These are phyloP conservation scores for Entoloma clypeatum DNA, from an alignment of 1,284 basidiomycete genomes.

Conservation along the genomic window DNA sequence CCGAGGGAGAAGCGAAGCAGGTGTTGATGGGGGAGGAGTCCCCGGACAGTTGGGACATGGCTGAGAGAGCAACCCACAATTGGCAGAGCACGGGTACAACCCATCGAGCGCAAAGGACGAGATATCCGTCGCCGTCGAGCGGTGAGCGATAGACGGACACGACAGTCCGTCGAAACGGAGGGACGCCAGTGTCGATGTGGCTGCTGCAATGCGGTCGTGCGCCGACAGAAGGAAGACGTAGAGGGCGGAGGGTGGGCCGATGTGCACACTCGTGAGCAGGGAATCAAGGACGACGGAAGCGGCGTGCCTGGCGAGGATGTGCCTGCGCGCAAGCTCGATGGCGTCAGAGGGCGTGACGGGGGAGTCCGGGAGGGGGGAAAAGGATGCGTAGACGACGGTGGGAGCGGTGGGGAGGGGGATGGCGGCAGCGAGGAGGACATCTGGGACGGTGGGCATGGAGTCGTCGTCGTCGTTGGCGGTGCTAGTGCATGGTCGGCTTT, in stretches of 20 bases:
- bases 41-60: slow-evolving; percentile 43
- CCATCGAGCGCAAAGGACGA: slow-evolving; percentile 43
- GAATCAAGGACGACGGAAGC: slow-evolving; percentile 40
- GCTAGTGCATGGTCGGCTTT: slow-evolving; percentile 10
- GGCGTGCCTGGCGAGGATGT: slow-evolving; percentile 39
- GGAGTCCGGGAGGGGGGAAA: slow-evolving; percentile 31
- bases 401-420: slow-evolving; percentile 30
- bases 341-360: slow-evolving; percentile 33
- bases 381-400: slow-evolving; percentile 45
- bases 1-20: slow-evolving; percentile 36
- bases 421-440: slow-evolving; percentile 20
- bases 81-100: slow-evolving; percentile 47
- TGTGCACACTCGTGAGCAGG: slow-evolving; percentile 46
- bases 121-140: slow-evolving; percentile 30
- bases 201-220: slow-evolving; percentile 23
- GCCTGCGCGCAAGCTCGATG: slow-evolving; percentile 54
- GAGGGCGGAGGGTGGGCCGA: slow-evolving; percentile 39
- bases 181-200: slow-evolving; percentile 26
- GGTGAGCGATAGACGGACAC: slow-evolving; percentile 38
- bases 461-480: not conserved
- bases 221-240: slow-evolving; percentile 54
- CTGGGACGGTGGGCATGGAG: slow-evolving; percentile 17
- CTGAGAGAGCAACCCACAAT: slow-evolving; percentile 37
- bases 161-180: slow-evolving; percentile 46
- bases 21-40: slow-evolving; percentile 18